Base-by-base conservation (phyloP, 495 filamentous ascomycete species). In the Alectoria sarmentosa region DNA sequence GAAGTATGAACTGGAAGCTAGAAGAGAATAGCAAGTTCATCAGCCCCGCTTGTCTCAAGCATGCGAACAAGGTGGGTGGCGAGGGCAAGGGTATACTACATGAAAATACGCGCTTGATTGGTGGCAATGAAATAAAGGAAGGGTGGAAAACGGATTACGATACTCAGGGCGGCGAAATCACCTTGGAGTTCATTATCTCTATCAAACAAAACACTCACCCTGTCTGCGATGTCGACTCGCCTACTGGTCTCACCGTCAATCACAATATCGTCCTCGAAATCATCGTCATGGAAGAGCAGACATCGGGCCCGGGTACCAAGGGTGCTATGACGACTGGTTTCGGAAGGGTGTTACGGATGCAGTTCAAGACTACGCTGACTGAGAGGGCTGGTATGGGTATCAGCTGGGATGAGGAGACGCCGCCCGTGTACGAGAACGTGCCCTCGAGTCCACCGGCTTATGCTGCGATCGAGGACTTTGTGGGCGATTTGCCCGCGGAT, bases 131-230 rank as follows among this genome's bases (percentile, higher is more conserved):
- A 69, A 72, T 93, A 69, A 90, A 90, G 76, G 79, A 70, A 7
- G 93, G 93, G n/a, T 99, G 94, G 94, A 99, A 99, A 76, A 86
- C 87, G n/a, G 92, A 96, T 74, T 98, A 91, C 72, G 82, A 81
- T 39, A 80, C 78, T 28, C 76, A 78, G 4, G 88, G 88, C 64
- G 89, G 89, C 63, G 81, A 81, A 65, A 90, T 96, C 70, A 90
- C 91, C 67, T 81, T 91, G 76, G 90, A 96, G 71, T 88, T 97
- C 75, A 82, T 87, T 52, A 90, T 88, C 61, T 78, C 75, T 66
- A 83, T 95, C 70, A 79, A 83, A 71, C 79, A 84, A 14, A 74
- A 77, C 66, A 74, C 72, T 70, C 84, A 86, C 60, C 85, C 86
- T 13, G 80, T 89, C 9, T 97, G 93, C 77, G 90, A 95, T 70